A percentile compares a stretch with the other conserved stretches of the same genome.
phyloP scores from a whole-genome alignment of 2,329 filamentous ascomycete species.

The Trichoderma citrinoviride region DNA sequence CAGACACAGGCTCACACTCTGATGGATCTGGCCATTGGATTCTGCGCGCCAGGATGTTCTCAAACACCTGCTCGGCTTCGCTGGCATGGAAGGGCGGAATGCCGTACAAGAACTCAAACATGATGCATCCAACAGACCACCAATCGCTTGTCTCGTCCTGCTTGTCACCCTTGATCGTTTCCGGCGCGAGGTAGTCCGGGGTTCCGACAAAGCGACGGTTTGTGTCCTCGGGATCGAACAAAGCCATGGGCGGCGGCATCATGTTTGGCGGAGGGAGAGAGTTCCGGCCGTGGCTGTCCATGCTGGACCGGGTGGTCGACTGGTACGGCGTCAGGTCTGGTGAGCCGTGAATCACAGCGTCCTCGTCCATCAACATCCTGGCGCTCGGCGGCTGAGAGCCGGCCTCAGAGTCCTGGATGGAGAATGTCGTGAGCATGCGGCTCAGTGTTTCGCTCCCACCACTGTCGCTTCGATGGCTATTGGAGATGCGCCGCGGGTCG shows the following conservation, averaged over 20 bases:
- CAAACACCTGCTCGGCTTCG: slow-evolving; percentile 90
- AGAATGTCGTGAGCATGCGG: slow-evolving; percentile 78
- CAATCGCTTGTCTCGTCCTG: slow-evolving; percentile 99
- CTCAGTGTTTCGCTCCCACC: slow-evolving; percentile 83
- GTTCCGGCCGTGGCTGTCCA: slow-evolving; percentile 36
- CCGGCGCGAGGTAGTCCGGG: slow-evolving; percentile 92
- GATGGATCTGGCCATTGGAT: slow-evolving; percentile 90
- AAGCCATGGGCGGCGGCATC: slow-evolving; percentile 87
- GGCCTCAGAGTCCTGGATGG: slow-evolving; percentile 60
- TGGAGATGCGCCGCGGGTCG: slow-evolving; percentile 68
- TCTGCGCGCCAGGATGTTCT: slow-evolving; percentile 85
- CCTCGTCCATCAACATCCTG: slow-evolving; percentile 70
- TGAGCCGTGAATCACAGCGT: slow-evolving; percentile 69
- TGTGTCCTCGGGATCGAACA: slow-evolving; percentile 93
- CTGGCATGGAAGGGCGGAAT: slow-evolving; percentile 89
- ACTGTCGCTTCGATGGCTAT: slow-evolving; percentile 82
- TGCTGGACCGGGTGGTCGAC: slow-evolving; percentile 32
- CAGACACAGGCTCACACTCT: slow-evolving; percentile 70
- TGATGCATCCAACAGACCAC: slow-evolving; percentile 99
- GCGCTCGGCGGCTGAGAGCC: slow-evolving; percentile 45
- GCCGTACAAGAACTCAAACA: slow-evolving; percentile 94
- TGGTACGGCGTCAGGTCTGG: slow-evolving; percentile 64
- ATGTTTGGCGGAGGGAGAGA: slow-evolving; percentile 56
- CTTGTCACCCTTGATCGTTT: slow-evolving; percentile 91
- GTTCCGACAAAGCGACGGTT: slow-evolving; percentile 94